These are phyloP conservation scores for Dacryopinax spathularia DNA, from an alignment of 768 basidiomycete genomes.

Conservation along the genomic window DNA sequence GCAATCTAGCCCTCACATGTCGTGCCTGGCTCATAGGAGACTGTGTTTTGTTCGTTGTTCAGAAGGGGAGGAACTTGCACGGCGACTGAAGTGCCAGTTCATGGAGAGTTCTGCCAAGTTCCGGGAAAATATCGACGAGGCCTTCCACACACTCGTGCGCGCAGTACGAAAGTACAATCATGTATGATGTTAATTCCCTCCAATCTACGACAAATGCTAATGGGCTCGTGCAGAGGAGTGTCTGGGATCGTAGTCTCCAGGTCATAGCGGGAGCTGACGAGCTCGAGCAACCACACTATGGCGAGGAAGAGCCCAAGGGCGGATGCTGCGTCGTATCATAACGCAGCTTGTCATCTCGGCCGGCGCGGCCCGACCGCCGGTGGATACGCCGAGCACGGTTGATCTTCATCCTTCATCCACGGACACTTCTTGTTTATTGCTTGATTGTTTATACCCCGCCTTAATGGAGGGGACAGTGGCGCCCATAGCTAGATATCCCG, in stretches of 20 bases:
- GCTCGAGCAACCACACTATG: background rate
- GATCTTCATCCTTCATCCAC: too few relatives aligned
- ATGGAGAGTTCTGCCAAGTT: slow-evolving; percentile 95
- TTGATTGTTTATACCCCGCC: too few relatives aligned
- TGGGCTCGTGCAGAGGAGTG: background rate
- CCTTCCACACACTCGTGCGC: slow-evolving; percentile 82
- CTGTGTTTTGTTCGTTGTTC: slow-evolving; percentile 5
- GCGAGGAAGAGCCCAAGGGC: slow-evolving; percentile 1
- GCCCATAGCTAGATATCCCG: too few relatives aligned
- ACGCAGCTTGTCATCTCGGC: too few relatives aligned
- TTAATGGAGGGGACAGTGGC: too few relatives aligned
- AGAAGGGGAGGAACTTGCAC: slow-evolving; percentile 97
- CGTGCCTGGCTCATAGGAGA: background rate
- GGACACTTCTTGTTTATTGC: too few relatives aligned
- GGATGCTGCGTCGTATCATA: background rate
- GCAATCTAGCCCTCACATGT: slow-evolving; percentile 9
- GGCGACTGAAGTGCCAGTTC: slow-evolving; percentile 85
- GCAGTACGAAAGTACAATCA: slow-evolving; percentile 82
- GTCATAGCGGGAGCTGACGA: background rate
- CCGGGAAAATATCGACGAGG: slow-evolving; percentile 91
- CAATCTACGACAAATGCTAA: background rate
- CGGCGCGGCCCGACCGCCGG: too few relatives aligned
- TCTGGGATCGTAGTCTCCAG: background rate
- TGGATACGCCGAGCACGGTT: too few relatives aligned
- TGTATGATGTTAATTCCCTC: background rate